Conservation (phyloP, 192 early-diverging fungal genomes). For the Backusella liffmaniae region DNA sequence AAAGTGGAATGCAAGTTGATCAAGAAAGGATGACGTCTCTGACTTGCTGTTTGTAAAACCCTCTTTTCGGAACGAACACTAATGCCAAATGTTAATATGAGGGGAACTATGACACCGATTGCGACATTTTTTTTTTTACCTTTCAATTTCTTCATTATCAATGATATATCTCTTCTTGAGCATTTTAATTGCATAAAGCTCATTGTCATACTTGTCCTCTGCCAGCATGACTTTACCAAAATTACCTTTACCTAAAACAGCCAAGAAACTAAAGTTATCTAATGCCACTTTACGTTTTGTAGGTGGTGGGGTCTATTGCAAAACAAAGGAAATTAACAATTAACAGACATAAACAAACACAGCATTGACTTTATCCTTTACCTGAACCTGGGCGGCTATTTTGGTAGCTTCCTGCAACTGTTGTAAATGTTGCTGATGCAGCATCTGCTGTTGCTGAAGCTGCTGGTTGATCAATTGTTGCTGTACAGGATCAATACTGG, state of each 20-base stretch:
- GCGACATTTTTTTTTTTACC: constrained; percentile 31
- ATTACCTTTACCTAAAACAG: constrained; percentile 97
- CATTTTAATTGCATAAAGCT: constrained; percentile 96
- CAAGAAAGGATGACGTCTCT: constrained; percentile 92
- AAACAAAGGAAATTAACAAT: not conserved
- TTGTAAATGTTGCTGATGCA: not conserved
- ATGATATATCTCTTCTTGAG: constrained; percentile 98
- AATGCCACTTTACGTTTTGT: constrained; percentile 66
- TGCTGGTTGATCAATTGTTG: not conserved
- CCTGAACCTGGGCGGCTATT: not conserved
- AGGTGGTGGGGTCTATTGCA: constrained; percentile 13
- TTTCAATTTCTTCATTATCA: constrained; percentile 96
- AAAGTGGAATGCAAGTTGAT: constrained; percentile 96
- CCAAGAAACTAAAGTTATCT: constrained; percentile 92
- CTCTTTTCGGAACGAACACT: too few relatives aligned
- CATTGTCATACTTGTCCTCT: constrained; percentile 80
- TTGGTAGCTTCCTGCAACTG: not conserved
- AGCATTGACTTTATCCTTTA: not conserved
- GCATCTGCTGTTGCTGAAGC: not conserved
- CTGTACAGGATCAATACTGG: not conserved
- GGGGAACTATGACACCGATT: not conserved
- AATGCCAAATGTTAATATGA: too few relatives aligned
- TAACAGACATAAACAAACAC: not conserved
- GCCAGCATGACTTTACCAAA: constrained; percentile 98
- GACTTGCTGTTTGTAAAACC: constrained; percentile 87